phyloP scores from a whole-genome alignment of 108 stramenopile genomes.

The Discostella stelligeroides region DNA sequence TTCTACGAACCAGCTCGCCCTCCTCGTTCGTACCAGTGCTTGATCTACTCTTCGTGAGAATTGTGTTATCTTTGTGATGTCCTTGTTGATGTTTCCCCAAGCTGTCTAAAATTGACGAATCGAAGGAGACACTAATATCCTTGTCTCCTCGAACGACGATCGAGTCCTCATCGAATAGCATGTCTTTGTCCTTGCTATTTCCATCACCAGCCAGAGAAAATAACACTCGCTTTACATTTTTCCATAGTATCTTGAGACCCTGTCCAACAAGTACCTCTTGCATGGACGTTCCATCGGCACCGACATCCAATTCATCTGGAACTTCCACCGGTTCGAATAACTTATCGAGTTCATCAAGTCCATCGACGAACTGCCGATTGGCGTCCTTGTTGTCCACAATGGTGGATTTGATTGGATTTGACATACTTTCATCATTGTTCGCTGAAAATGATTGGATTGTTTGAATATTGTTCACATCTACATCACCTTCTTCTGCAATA shows the following conservation, averaged over 20 bases:
- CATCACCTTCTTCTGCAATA: slow-evolving; percentile 6
- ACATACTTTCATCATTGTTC: slow-evolving; percentile 4
- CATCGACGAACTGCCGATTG: slow-evolving; percentile 77
- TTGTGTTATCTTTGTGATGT: neutral
- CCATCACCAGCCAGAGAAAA: slow-evolving; percentile 13
- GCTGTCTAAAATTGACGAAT: neutral
- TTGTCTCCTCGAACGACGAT: slow-evolving; percentile 12
- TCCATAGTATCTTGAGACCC: slow-evolving; percentile 64
- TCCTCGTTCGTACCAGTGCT: neutral
- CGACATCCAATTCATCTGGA: slow-evolving; percentile 86
- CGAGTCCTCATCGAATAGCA: slow-evolving; percentile 8
- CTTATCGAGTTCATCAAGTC: slow-evolving; percentile 84
- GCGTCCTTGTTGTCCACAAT: slow-evolving; percentile 37
- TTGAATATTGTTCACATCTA: neutral
- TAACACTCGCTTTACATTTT: slow-evolving; percentile 38
- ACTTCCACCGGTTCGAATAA: slow-evolving; percentile 79
- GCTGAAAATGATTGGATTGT: neutral
- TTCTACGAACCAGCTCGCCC: neutral
- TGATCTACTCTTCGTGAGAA: too few species aligned
- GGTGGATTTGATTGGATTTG: too few species aligned
- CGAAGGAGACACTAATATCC: neutral
- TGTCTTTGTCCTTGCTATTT: neutral
- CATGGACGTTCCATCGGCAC: slow-evolving; percentile 78
- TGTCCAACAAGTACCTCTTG: slow-evolving; percentile 78
- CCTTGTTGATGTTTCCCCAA: neutral